A percentile compares a stretch with the other conserved stretches of the same genome.
Evolutionary conservation across 331 rosid species (phyloP).

Genomic region (Arachis monticola): DNA sequence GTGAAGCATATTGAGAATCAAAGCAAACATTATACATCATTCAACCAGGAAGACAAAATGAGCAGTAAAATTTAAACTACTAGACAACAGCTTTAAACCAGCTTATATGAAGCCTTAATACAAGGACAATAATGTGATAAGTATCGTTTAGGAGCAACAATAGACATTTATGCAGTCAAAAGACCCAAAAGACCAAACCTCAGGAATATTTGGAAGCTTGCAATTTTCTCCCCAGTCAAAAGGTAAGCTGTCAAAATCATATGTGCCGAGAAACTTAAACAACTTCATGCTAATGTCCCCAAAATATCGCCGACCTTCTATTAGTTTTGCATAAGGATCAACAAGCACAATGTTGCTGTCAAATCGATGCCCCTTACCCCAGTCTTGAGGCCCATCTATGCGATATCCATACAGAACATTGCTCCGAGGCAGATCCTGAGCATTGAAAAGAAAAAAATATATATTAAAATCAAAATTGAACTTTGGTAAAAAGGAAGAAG

Average conservation of each 20-base stretch:
- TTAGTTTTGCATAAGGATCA: slow-evolving; percentile 93
- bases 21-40: slow-evolving; percentile 31
- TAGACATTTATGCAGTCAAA: slow-evolving; percentile 34
- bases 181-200: slow-evolving; percentile 88
- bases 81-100: slow-evolving; percentile 31
- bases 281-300: slow-evolving; percentile 69
- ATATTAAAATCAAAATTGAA: slow-evolving; percentile 31
- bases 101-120: slow-evolving; percentile 34
- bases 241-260: slow-evolving; percentile 78
- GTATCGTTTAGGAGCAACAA: slow-evolving; percentile 12
- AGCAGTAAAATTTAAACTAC: slow-evolving; percentile 37
- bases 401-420: slow-evolving; percentile 83
- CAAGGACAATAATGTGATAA: slow-evolving; percentile 31
- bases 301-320: slow-evolving; percentile 83
- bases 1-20: slow-evolving; percentile 31
- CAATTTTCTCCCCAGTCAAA: slow-evolving; percentile 94
- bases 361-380: slow-evolving; percentile 92
- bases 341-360: slow-evolving; percentile 73
- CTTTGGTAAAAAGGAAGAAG: slow-evolving; percentile 18
- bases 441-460: slow-evolving; percentile 13
- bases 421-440: slow-evolving; percentile 79
- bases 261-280: slow-evolving; percentile 79
- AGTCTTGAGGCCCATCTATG: slow-evolving; percentile 79
- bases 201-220: slow-evolving; percentile 84
- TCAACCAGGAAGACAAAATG: slow-evolving; percentile 26